These are phyloP conservation scores for Cystobasidiaceae sp. DNA, from an alignment of 1,284 basidiomycete genomes.

Conservation along the genomic window DNA sequence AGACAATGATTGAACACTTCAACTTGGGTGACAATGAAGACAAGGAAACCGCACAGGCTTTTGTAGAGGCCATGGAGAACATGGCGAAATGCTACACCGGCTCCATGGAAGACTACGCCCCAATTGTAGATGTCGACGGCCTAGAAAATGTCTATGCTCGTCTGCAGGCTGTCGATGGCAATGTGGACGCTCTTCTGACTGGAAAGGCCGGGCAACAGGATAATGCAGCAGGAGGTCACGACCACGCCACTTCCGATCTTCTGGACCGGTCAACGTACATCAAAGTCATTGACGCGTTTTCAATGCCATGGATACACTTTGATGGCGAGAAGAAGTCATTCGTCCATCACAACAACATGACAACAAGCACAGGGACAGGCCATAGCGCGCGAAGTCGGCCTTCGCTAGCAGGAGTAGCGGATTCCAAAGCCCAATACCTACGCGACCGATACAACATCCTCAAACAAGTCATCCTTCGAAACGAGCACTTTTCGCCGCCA, in stretches of 20 bases:
- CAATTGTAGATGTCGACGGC: slow-evolving; percentile 57
- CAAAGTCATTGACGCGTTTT: slow-evolving; percentile 79
- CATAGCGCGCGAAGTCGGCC: slow-evolving; percentile 53
- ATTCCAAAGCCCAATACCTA: slow-evolving; percentile 67
- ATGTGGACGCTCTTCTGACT: slow-evolving; percentile 1
- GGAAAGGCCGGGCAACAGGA: slow-evolving; percentile 27
- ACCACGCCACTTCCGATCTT: slow-evolving; percentile 3
- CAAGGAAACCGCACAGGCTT: neutral
- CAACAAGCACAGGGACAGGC: slow-evolving; percentile 3
- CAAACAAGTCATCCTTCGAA: slow-evolving; percentile 79
- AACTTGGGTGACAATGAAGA: slow-evolving; percentile 11
- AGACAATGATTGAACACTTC: slow-evolving; percentile 30
- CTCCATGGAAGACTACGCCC: slow-evolving; percentile 9
- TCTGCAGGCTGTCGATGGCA: slow-evolving; percentile 62
- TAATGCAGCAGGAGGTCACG: slow-evolving; percentile 3
- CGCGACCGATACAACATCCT: slow-evolving; percentile 81
- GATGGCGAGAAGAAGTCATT: slow-evolving; percentile 77
- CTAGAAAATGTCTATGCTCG: slow-evolving; percentile 75
- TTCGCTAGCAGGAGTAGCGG: slow-evolving; percentile 69
- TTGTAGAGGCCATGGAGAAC: slow-evolving; percentile 27
- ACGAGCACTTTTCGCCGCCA: slow-evolving; percentile 94
- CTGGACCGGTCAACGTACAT: slow-evolving; percentile 80
- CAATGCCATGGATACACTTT: slow-evolving; percentile 90
- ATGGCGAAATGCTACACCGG: slow-evolving; percentile 29
- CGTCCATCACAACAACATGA: slow-evolving; percentile 58